Conservation (phyloP, 345 rosid genomes). For the Aquilaria yunnanensis region DNA sequence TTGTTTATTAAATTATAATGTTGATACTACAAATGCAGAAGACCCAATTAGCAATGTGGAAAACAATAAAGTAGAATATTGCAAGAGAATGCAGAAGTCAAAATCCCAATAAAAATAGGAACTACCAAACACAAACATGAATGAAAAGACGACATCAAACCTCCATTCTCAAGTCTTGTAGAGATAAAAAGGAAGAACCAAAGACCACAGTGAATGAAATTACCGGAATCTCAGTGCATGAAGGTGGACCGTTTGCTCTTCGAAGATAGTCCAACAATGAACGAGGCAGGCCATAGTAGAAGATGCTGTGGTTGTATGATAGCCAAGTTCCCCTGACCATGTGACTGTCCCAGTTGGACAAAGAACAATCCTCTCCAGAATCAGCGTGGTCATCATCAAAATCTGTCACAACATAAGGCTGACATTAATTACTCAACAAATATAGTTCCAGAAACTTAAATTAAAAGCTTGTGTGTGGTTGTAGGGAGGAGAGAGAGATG, state of each 20-base stretch:
- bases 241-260: slow-evolving; percentile 28
- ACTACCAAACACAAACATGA: background rate
- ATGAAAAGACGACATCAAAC: background rate
- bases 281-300: slow-evolving; percentile 78
- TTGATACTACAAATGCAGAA: background rate
- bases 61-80: background rate
- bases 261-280: slow-evolving; percentile 63
- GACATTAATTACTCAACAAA: slow-evolving; percentile 1
- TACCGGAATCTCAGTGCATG: slow-evolving; percentile 25
- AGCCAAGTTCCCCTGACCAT: slow-evolving; percentile 97
- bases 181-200: background rate
- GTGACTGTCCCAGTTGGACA: slow-evolving; percentile 50
- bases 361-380: slow-evolving; percentile 24
- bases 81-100: background rate
- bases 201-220: slow-evolving; percentile 16
- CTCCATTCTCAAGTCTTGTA: background rate
- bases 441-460: background rate
- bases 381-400: slow-evolving; percentile 45
- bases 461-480: background rate
- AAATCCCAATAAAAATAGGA: background rate
- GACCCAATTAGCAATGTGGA: background rate
- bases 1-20: no score
- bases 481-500: slow-evolving; percentile 1
- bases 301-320: slow-evolving; percentile 54
- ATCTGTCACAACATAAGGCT: slow-evolving; percentile 42